Conservation (phyloP, 2,329 filamentous ascomycete genomes). For the Mariannaea elegans region DNA sequence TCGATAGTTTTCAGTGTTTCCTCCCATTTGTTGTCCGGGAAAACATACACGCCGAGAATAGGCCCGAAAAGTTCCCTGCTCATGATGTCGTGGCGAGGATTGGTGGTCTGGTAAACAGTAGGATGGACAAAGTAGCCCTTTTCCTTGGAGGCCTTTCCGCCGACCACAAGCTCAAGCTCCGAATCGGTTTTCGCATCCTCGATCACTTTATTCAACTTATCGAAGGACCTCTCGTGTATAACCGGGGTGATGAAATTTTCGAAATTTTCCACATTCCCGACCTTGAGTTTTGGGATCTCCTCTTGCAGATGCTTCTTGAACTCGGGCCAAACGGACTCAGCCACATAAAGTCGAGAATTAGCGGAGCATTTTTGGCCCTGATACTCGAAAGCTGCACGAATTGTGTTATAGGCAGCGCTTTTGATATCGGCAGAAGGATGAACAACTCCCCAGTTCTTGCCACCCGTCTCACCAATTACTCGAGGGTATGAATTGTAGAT, state of each 20-base stretch:
- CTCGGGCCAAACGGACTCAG: constrained; percentile 38
- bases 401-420: constrained; percentile 27
- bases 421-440: constrained; percentile 42
- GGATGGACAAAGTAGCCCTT: constrained; percentile 57
- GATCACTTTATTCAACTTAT: constrained; percentile 49
- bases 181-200: constrained; percentile 54
- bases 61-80: constrained; percentile 60
- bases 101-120: constrained; percentile 54
- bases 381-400: constrained; percentile 29
- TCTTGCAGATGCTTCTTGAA: constrained; percentile 43
- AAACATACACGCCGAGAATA: constrained; percentile 56
- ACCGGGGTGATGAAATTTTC: constrained; percentile 57
- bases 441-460: constrained; percentile 63
- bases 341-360: constrained; percentile 30
- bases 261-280: constrained; percentile 49
- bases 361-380: constrained; percentile 33
- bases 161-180: constrained; percentile 53
- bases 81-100: constrained; percentile 54
- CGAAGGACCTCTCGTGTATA: constrained; percentile 57
- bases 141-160: constrained; percentile 54
- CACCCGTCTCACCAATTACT: constrained; percentile 60
- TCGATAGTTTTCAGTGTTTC: constrained; percentile 27
- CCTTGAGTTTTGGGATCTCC: constrained; percentile 48
- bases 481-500: constrained; percentile 48
- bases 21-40: constrained; percentile 49